Evolutionary conservation across 83 land plant genomes (phyloP), one percentile per base, ranked within the genome.

Genomic region (Picea abies): DNA sequence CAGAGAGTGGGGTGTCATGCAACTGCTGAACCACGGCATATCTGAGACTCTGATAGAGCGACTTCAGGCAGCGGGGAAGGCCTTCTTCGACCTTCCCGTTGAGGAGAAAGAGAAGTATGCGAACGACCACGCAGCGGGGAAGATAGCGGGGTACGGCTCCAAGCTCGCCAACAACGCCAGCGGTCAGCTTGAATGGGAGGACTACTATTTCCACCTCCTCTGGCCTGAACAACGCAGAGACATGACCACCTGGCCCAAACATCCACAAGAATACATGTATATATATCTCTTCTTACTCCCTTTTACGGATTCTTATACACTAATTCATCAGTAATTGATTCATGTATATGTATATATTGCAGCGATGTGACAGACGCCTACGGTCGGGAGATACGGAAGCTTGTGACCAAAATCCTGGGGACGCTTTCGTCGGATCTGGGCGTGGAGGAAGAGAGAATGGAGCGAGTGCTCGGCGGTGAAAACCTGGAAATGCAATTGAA

Each of bases 111-210:
- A 88, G 87, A 80, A 76, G 69, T 90, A 88, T 35, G 88, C 92
- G 10, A 90, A 90, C 67, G 90, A 88, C 49, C 89, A 81, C 80
- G 84, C 76, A 25, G 5, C 84, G 0, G 94, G 90, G 5, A 83
- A 85, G 84, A 82, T 90, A 10, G 82, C 78, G 12, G 94, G 94
- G 9, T 90, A 88, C 20, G 92, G 90, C 0, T 87, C 89, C 84
- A 90, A 88, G 88, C 83, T 87, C 35, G 92, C 92, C 29, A 92
- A 87, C 84, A 89, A 83, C 41, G 84, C 86, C 22, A 86, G 91
- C 35, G 93, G 91, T 9, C 88, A 87, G 81, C 90, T 89, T 5
- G 93, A 92, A 84, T 92, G 94, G 94, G 87, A 89, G 87, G 94
- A 92, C 73, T 87, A 89, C 85, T 89, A 87, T 81, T 89, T 91